These are phyloP conservation scores for Fusarium sp. DNA, from an alignment of 2,329 filamentous ascomycete species.

Conservation along the genomic window DNA sequence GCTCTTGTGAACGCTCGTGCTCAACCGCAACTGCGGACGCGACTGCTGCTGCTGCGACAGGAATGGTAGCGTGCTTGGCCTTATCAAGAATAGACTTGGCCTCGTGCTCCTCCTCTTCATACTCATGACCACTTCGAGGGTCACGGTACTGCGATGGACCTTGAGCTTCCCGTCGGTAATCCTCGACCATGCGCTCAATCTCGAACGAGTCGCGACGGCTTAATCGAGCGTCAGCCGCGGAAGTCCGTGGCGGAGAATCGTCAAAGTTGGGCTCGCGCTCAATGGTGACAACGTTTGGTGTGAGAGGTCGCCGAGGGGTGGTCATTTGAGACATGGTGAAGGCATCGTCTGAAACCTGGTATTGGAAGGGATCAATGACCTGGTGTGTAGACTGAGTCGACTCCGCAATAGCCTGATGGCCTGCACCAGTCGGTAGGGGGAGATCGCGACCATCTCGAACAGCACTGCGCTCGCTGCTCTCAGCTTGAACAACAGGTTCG, in stretches of 20 bases:
- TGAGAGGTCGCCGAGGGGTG: constrained; percentile 61
- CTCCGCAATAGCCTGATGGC: constrained; percentile 46
- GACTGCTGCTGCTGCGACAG: constrained; percentile 64
- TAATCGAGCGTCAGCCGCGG: constrained; percentile 56
- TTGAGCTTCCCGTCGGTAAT: constrained; percentile 48
- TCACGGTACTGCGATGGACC: constrained; percentile 38
- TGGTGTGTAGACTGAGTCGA: constrained; percentile 48
- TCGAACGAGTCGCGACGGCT: constrained; percentile 68
- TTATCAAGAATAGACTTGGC: constrained; percentile 63
- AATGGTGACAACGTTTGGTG: constrained; percentile 67
- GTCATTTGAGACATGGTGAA: constrained; percentile 62
- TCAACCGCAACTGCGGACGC: constrained; percentile 64
- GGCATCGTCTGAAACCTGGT: constrained; percentile 68
- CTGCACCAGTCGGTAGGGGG: constrained; percentile 49
- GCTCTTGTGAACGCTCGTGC: constrained; percentile 56
- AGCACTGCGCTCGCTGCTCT: constrained; percentile 45
- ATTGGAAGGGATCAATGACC: constrained; percentile 72
- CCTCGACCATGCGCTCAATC: constrained; percentile 55
- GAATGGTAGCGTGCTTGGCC: constrained; percentile 64
- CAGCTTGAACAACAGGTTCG: constrained; percentile 42
- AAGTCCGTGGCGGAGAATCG: constrained; percentile 51
- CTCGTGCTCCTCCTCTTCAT: constrained; percentile 60
- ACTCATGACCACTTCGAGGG: constrained; percentile 44
- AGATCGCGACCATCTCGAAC: constrained; percentile 50
- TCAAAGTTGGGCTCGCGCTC: constrained; percentile 68